Base-by-base conservation (phyloP, 306 rosid genomes). In the Fagus crenata region DNA sequence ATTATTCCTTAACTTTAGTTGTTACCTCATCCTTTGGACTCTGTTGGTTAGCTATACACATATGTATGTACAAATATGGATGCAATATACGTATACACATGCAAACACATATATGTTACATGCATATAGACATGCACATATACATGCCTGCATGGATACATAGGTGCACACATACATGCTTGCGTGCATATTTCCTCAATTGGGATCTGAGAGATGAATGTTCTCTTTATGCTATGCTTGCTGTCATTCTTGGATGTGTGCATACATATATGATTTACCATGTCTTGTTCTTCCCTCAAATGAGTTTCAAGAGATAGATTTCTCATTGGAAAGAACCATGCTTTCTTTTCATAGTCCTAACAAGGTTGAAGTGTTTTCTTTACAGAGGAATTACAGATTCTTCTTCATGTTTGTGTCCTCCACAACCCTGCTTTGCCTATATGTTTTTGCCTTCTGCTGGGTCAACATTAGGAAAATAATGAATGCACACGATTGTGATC, bases 301-400 rank as follows among this genome's bases (percentile, higher is more conserved):
- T 67, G 18, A 37, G 37, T 72, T 71, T 46, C 18, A 32, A 31
- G 54, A 46, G 42, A 35, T 67, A 5, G 18, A 7, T 55, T 8
- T 61, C 43, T 55, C 36, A 77, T 11, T n/a, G 9, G 46, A 28
- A 49, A 75, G 60, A 42, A 49, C 17, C 3, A 2, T 75, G 63
- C 53, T 49, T 14, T n/a, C 60, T 43, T 56, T 39, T 67, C 14
- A 28, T 74, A 3, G 35, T 51, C 83, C 72, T 83, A 64, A 79
- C 81, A 64, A 13, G 5, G 40, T 76, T 80, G 60, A 53, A 8
- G n/a, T 80, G 17, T 51, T 76, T 75, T 67, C 3, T 69, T 75
- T 39, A 67, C 89, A 85, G 89, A 76, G 89, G 72, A 85, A 85
- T 63, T 85, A 85, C 80, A 80, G 89, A 73, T 85, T 85, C 75